Conservation (phyloP, 305 asterid species). For the Caryopteris hybrid region DNA sequence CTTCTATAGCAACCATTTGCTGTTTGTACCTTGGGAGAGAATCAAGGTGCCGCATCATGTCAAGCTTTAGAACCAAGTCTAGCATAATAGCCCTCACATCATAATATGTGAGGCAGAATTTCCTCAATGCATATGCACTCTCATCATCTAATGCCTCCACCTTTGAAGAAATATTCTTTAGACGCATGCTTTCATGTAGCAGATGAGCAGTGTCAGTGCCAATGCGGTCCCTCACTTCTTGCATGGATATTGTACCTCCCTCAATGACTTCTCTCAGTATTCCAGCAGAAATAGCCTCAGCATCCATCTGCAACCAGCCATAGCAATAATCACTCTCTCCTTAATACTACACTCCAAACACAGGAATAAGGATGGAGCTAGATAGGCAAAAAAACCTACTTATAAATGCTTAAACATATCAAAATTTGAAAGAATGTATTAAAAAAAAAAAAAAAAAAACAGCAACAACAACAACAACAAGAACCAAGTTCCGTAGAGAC, state of each 20-base stretch:
- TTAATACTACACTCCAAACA: not conserved
- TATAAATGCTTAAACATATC: not conserved
- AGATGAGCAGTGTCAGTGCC: constrained; percentile 73
- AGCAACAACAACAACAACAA: too few relatives aligned
- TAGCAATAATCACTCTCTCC: not conserved
- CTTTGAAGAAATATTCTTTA: constrained; percentile 56
- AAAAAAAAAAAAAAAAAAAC: too few relatives aligned
- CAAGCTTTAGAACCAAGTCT: constrained; percentile 78
- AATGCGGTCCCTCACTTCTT: constrained; percentile 54
- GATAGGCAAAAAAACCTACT: not conserved
- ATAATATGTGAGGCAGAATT: constrained; percentile 77
- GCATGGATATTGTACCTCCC: constrained; percentile 58
- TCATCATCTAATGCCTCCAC: constrained; percentile 64
- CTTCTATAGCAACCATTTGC: constrained; percentile 68
- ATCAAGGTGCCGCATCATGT: constrained; percentile 76
- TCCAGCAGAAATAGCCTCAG: constrained; percentile 86
- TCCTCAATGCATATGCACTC: constrained; percentile 66
- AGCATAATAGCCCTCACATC: constrained; percentile 83
- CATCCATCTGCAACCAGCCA: constrained; percentile 70
- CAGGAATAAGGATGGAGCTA: not conserved
- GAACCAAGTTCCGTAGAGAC: not conserved
- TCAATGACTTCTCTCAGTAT: constrained; percentile 59
- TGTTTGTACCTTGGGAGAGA: constrained; percentile 79
- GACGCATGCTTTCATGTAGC: constrained; percentile 74
- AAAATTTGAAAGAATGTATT: not conserved